phyloP scores from a whole-genome alignment of 139 green algal genomes.

The Zygnema cylindricum region DNA sequence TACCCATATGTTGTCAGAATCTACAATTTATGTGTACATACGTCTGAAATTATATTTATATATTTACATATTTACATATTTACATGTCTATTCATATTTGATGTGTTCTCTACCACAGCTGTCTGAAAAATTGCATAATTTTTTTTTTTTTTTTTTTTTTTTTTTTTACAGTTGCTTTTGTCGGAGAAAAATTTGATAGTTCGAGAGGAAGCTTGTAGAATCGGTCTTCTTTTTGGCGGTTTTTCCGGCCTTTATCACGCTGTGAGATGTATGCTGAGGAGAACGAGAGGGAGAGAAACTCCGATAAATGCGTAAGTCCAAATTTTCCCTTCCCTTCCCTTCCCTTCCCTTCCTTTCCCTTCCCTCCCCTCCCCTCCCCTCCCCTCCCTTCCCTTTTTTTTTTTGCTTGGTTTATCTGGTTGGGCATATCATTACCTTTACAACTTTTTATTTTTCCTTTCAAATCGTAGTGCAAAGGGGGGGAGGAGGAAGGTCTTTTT shows the following conservation, averaged over 20 bases:
- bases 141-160: too few relatives aligned
- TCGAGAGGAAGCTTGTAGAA: conserved; percentile 56
- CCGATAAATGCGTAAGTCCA: conserved; percentile 28
- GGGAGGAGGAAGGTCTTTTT: too few relatives aligned
- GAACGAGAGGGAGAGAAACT: conserved; percentile 28
- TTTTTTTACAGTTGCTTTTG: conserved; percentile 45
- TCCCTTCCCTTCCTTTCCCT: neutral
- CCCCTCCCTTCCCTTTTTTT: neutral
- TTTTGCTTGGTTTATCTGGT: neutral
- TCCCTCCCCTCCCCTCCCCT: neutral
- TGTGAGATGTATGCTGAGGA: conserved; percentile 34
- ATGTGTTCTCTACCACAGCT: too few relatives aligned
- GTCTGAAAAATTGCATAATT: too few relatives aligned
- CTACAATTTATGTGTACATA: too few relatives aligned
- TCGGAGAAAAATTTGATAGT: conserved; percentile 63
- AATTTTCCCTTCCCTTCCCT: conserved; percentile 4
- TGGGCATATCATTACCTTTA: neutral
- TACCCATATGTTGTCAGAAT: too few relatives aligned
- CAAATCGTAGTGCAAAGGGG: too few relatives aligned
- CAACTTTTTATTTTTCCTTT: neutral
- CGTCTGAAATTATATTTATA: too few relatives aligned
- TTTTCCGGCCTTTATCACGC: conserved; percentile 54
- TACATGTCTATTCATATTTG: too few relatives aligned
- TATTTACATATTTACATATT: too few relatives aligned
- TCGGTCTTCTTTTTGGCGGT: conserved; percentile 52